Evolutionary conservation across 1,284 basidiomycete genomes (phyloP).

Genomic region (Polyporus tsugae): DNA sequence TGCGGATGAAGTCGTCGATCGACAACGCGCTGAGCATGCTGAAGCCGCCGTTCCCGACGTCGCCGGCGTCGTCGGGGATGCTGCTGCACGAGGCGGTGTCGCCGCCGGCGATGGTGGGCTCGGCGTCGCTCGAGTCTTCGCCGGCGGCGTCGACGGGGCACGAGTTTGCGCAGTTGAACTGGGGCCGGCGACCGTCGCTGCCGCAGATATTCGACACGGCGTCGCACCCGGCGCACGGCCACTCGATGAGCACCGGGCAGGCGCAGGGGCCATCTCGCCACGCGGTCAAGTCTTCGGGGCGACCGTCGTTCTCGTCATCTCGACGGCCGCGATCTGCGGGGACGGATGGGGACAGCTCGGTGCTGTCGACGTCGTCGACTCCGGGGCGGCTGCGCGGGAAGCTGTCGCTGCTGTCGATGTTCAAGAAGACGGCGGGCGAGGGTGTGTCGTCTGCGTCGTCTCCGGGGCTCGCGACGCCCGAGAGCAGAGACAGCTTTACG

Average conservation of each 20-base stretch:
- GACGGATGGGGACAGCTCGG: constrained; percentile 53
- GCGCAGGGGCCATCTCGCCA: constrained; percentile 45
- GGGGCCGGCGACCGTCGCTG: constrained; percentile 46
- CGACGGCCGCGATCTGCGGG: constrained; percentile 67
- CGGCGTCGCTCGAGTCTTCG: constrained; percentile 38
- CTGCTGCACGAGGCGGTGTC: constrained; percentile 31
- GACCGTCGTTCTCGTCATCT: constrained; percentile 40
- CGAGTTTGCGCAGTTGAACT: constrained; percentile 28
- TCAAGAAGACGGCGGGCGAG: constrained; percentile 60
- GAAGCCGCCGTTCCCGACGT: constrained; percentile 48
- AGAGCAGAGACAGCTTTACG: constrained; percentile 34
- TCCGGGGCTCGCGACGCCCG: constrained; percentile 25
- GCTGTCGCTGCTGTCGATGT: constrained; percentile 58
- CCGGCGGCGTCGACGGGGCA: constrained; percentile 23
- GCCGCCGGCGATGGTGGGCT: constrained; percentile 23
- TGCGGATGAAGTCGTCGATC: constrained; percentile 69
- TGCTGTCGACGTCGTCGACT: constrained; percentile 16
- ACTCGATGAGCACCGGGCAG: constrained; percentile 10
- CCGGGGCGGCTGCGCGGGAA: constrained; percentile 39
- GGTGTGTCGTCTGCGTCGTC: constrained; percentile 17
- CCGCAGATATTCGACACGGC: constrained; percentile 47
- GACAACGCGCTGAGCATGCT: constrained; percentile 68
- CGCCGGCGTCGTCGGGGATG: constrained; percentile 21
- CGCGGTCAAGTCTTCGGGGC: constrained; percentile 43
- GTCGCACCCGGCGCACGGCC: constrained; percentile 33